A percentile compares a stretch with the other conserved stretches of the same genome.
These are phyloP conservation scores for Calonectria pteridis DNA, from an alignment of 2,329 filamentous ascomycete genomes.

Conservation along the genomic window DNA sequence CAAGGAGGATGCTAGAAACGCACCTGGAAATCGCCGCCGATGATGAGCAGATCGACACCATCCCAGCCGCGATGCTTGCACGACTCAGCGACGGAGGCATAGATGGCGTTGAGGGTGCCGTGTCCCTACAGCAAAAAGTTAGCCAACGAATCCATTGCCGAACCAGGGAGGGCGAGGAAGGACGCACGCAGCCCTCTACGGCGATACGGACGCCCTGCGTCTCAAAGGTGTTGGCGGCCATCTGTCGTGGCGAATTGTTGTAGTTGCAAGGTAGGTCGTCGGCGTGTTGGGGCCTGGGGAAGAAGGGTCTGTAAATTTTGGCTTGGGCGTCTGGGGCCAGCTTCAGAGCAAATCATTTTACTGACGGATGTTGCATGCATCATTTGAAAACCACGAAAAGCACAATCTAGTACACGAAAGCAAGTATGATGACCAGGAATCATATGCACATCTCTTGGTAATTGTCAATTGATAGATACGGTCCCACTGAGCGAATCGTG, in stretches of 20 bases:
- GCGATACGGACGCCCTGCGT: constrained; percentile 77
- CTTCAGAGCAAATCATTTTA: background rate
- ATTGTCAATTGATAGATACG: background rate
- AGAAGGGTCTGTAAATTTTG: constrained; percentile 24
- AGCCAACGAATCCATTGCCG: constrained; percentile 16
- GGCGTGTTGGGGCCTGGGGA: constrained; percentile 25
- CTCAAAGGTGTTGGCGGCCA: constrained; percentile 50
- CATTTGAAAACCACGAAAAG: background rate
- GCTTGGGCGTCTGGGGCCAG: background rate
- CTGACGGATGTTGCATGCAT: background rate
- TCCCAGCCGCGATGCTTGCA: constrained; percentile 82
- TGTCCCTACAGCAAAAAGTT: constrained; percentile 75
- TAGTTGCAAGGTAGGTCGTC: constrained; percentile 33
- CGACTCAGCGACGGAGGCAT: constrained; percentile 78
- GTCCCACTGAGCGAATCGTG: background rate
- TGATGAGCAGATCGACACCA: constrained; percentile 89
- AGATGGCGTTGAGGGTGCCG: constrained; percentile 92
- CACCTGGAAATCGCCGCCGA: constrained; percentile 95
- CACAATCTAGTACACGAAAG: background rate
- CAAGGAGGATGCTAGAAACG: background rate
- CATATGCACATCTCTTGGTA: background rate
- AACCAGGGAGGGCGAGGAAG: background rate
- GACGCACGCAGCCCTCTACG: constrained; percentile 85
- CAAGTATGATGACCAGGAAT: background rate
- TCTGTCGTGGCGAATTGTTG: constrained; percentile 34